Base-by-base conservation (phyloP, 225 moss, liverwort and hornwort genomes). In the Climacium dendroides region DNA sequence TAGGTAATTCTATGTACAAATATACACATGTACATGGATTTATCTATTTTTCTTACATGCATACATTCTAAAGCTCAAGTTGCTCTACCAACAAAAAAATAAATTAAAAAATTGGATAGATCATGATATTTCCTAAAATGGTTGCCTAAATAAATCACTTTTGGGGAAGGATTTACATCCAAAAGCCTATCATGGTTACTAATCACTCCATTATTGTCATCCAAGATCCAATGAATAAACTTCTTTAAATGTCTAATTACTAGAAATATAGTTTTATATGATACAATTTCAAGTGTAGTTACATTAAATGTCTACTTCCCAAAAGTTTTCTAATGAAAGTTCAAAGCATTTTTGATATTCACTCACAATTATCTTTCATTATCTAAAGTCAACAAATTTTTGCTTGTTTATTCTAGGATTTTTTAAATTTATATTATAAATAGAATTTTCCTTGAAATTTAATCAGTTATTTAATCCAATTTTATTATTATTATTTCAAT, bases 141-240 rank as follows among this genome's bases (percentile, higher is more conserved):
- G 0, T 6, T 1, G 5, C 7, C 6, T 28, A 5, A 16, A 9
- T 28, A 28, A 39, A 28, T 0, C 19, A 16, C 3, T 28, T 28
- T 45, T 2, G 43, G 3, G 9, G 3, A 43, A 43, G 5, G 1
- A 71, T 24, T 71, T 43, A 15, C 2, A 72, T 1, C 28, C 1
- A 16, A 13, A 28, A 43, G 9, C 6, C 1, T 70, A 41, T 25
- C 15, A 1, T 4, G 0, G 1, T 15, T 3, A 70, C 1, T 14
- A 14, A 37, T 70, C 5, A 16, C 2, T 17, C 3, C 2, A 45
- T 28, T 16, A 16, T 43, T 16, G 5, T 45, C 45, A 28, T 1
- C 26, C 0, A 72, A 3, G 1, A 28, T 72, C 3, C 0, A 9
- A 0, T 28, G 0, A 3, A 0, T 19, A 7, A 50, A 48, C 13